phyloP scores from a whole-genome alignment of 495 filamentous ascomycete species.

The Terfezia boudieri region DNA sequence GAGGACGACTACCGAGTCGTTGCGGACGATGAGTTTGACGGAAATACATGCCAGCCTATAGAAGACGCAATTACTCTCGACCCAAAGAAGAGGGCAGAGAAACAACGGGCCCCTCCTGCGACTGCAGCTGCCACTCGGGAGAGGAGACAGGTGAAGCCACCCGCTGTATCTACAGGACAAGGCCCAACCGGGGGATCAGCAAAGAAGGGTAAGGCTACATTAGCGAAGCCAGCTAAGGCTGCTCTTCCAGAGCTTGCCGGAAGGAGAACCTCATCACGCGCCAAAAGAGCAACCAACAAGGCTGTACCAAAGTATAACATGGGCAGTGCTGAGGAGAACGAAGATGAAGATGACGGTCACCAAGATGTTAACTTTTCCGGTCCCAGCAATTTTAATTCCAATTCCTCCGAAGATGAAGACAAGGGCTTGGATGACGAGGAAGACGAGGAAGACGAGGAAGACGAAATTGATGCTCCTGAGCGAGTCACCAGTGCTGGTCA shows the following conservation, averaged over 20 bases:
- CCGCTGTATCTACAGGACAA: not conserved
- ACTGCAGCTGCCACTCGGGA: not conserved
- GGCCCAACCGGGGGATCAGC: not conserved
- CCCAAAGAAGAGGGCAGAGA: not conserved
- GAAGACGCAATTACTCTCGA: not conserved
- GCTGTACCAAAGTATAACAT: not conserved
- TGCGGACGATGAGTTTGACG: not conserved
- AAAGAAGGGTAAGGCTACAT: not conserved
- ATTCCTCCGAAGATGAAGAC: not conserved
- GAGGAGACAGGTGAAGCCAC: not conserved
- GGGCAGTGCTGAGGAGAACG: not conserved
- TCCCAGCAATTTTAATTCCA: not conserved
- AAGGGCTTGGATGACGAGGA: not conserved
- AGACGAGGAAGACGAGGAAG: not conserved
- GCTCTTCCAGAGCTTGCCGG: not conserved
- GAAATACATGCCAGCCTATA: not conserved
- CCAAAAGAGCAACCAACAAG: not conserved
- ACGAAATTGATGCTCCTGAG: conserved; percentile 2
- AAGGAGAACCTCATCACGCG: not conserved
- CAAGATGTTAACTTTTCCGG: not conserved
- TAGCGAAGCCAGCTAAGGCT: not conserved
- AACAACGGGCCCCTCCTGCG: not conserved
- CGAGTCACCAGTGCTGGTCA: conserved; percentile 3
- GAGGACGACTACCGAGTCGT: not conserved
- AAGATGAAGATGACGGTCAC: conserved; percentile 3